Conservation (phyloP, 257 asterid species). For the Nicotiana tomentosiformis region DNA sequence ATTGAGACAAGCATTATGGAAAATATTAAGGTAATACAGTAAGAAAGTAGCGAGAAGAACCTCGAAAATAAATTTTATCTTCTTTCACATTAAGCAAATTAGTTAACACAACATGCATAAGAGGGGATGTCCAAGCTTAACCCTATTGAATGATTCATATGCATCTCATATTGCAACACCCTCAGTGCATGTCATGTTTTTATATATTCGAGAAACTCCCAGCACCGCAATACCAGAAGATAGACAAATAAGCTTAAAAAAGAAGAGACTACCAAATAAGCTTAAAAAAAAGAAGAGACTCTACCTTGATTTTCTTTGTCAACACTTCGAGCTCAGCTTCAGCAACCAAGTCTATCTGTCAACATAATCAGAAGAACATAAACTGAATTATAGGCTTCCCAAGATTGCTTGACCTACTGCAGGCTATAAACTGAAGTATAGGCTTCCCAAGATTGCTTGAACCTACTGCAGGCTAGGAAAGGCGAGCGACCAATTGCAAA, state of each 20-base stretch:
- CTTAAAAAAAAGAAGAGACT: background rate
- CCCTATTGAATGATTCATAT: background rate
- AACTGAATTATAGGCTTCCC: slow-evolving; percentile 7
- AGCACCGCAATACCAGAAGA: background rate
- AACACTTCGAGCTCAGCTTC: slow-evolving; percentile 68
- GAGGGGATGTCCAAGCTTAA: background rate
- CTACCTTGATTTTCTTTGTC: slow-evolving; percentile 64
- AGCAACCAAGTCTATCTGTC: slow-evolving; percentile 75
- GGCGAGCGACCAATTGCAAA: background rate
- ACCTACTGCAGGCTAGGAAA: background rate
- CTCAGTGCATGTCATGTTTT: background rate
- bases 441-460: background rate
- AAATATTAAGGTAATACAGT: background rate
- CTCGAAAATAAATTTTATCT: background rate
- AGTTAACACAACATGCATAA: background rate
- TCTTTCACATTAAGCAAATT: background rate
- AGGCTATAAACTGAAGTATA: slow-evolving; percentile 6
- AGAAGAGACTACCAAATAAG: slow-evolving; percentile 31
- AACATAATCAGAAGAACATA: slow-evolving; percentile 23
- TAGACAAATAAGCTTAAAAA: background rate
- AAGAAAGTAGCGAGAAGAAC: background rate
- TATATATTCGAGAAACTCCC: background rate
- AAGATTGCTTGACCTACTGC: background rate
- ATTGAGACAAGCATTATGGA: background rate
- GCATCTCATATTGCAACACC: background rate